A percentile compares a stretch with the other conserved stretches of the same genome.
These are phyloP conservation scores for Solanum appendiculatum DNA, from an alignment of 257 asterid genomes.

Conservation along the genomic window DNA sequence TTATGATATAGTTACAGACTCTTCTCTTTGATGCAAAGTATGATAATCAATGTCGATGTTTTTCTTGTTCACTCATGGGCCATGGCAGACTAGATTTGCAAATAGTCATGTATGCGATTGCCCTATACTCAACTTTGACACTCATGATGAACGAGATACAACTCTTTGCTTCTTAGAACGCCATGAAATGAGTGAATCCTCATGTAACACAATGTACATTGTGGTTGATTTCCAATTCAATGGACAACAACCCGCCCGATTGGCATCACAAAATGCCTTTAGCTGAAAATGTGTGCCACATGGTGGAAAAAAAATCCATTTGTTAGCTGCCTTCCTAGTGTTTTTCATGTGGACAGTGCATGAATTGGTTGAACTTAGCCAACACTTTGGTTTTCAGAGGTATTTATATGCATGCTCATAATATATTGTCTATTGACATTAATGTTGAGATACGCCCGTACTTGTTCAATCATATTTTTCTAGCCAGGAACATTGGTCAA, in stretches of 20 bases:
- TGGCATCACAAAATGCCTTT: neutral
- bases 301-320: neutral
- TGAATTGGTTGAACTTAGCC: too few relatives aligned
- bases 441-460: neutral
- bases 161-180: neutral
- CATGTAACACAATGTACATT: neutral
- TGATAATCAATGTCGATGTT: neutral
- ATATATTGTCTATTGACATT: too few relatives aligned
- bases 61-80: neutral
- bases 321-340: too few relatives aligned
- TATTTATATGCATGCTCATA: too few relatives aligned
- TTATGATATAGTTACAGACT: neutral
- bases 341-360: too few relatives aligned
- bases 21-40: neutral
- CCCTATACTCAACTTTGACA: neutral
- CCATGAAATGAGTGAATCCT: neutral
- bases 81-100: neutral
- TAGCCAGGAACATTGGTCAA: neutral
- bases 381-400: too few relatives aligned
- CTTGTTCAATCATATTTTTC: neutral
- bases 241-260: neutral
- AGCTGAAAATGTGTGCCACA: neutral
- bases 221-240: neutral
- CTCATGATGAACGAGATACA: neutral
- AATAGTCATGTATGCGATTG: neutral